Base-by-base conservation (phyloP, 2,329 filamentous ascomycete genomes). In the Gnomoniopsis smithogilvyi region DNA sequence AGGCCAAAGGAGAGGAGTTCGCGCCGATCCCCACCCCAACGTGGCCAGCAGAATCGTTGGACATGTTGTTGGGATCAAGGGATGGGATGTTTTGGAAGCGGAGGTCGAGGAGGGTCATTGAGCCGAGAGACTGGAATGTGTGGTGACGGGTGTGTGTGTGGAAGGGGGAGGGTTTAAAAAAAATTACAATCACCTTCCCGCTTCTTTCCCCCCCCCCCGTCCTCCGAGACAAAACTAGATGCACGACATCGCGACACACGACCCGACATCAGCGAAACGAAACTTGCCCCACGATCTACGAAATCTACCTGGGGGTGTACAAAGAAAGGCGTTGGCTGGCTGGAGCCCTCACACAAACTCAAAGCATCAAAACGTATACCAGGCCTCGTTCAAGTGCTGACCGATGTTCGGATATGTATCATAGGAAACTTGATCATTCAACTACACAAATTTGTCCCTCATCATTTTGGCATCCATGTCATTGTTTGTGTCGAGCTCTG, bases 1-100 rank as follows among this genome's bases (percentile, higher is more conserved):
- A 70, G 14, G 68, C 73, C 54, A 73, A 75, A 8, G 75, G 76
- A 1, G 62, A 76, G 33, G 70, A 65, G 59, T 86, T 78, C 63
- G 78, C 74, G 3, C 63, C 69, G 1, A 65, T 78, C 61, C 61
- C 65, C 4, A 64, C 72, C 17, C 70, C 79, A 3, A 67, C 71
- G 36, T 82, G 79, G 80, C 71, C 73, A 4, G 63, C 69, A n/a
- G 68, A 72, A 26, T 67, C 63, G 33, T 68, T 53, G 8, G 41
- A 61, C 53, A 38, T 54, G 30, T 48, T 38, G 26, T 19, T 17
- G 21, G 50, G 26, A 38, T 36, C 49, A 53, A 48, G 24, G 56
- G 48, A 30, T 45, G 61, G 22, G 58, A 58, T 56, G 56, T 54
- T 22, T 34, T 64, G 43, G 60, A 54, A 14, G 53, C 46, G 19